Evolutionary conservation across 805 yeast genomes (phyloP), one percentile per base, ranked within the genome.

Genomic region (Suhomyces sp.): DNA sequence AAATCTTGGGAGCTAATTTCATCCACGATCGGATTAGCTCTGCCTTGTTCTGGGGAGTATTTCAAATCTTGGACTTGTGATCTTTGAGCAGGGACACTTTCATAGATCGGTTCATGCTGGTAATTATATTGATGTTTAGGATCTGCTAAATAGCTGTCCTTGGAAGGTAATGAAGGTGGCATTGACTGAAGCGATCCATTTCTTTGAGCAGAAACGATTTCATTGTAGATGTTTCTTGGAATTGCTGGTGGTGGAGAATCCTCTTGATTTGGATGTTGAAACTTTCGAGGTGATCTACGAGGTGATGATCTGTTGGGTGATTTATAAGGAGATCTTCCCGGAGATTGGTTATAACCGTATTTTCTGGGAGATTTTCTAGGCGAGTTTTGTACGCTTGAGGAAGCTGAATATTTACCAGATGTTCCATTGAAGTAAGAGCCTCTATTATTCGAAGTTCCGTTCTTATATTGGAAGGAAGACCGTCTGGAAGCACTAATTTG

Each of bases 221-320:
- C 74, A 40, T 68, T 59, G 43, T 68, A 68, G 30, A 68, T 59
- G 38, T 68, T 67, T 42, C 72, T 54, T 10, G 73, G 73, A 24
- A 66, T 56, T 21, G 58, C 64, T 36, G 58, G 60, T 19, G 50
- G 51, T 20, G 48, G 42, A 38, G 37, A 29, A 12, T 43, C 43
- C 10, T 41, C 47, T 19, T 35, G 29, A 25, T 33, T 25, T 15
- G 35, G 26, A 15, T 33, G 33, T 27, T 35, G 59, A 55, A 18
- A 55, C 28, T 47, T 49, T 19, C 45, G 38, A 6, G 58, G 58
- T 7, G 58, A 52, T 28, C 42, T 44, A 9, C 39, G 31, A 8
- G 53, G 48, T 10, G 33, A 31, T 12, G 54, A 47, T 26, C 45
- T 44, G n/a, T 53, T 55, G 19, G 50, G 44, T 6, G 46, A 36